These are phyloP conservation scores for Cryphonectria radicalis DNA, from an alignment of 2,329 filamentous ascomycete species.

Conservation along the genomic window DNA sequence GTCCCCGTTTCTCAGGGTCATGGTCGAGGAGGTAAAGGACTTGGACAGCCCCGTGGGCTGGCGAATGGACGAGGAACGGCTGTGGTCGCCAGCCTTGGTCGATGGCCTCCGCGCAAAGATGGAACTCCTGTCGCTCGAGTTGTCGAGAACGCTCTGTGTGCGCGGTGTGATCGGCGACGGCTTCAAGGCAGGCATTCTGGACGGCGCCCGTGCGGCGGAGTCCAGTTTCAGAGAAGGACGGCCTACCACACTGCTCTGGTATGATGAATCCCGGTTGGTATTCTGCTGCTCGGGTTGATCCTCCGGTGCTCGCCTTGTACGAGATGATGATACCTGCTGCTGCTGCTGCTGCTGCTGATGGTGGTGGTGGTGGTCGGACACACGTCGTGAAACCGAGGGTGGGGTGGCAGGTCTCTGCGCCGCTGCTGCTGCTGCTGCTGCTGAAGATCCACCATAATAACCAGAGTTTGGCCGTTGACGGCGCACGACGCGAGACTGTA, in stretches of 20 bases:
- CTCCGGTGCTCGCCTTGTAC: slow-evolving; percentile 46
- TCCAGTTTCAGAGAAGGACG: slow-evolving; percentile 44
- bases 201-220: slow-evolving; percentile 38
- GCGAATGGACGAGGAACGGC: slow-evolving; percentile 21
- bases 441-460: slow-evolving; percentile 48
- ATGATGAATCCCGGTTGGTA: slow-evolving; percentile 48
- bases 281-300: slow-evolving; percentile 48
- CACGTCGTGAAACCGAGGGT: slow-evolving; percentile 54
- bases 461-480: slow-evolving; percentile 60
- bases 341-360: slow-evolving; percentile 39
- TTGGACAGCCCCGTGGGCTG: slow-evolving; percentile 42
- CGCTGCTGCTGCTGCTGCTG: background rate
- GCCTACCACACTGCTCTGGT: slow-evolving; percentile 49
- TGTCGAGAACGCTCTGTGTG: slow-evolving; percentile 53
- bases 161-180: slow-evolving; percentile 55
- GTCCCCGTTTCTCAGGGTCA: slow-evolving; percentile 54
- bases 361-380: slow-evolving; percentile 56
- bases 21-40: slow-evolving; percentile 59
- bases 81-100: slow-evolving; percentile 30
- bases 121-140: slow-evolving; percentile 36
- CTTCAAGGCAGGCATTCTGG: slow-evolving; percentile 38
- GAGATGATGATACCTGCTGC: slow-evolving; percentile 50
- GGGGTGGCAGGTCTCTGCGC: slow-evolving; percentile 52
- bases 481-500: slow-evolving; percentile 54
- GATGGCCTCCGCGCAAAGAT: slow-evolving; percentile 37